Evolutionary conservation across 1,139 yeast species (phyloP).

Genomic region (Debaryomyces sp.): DNA sequence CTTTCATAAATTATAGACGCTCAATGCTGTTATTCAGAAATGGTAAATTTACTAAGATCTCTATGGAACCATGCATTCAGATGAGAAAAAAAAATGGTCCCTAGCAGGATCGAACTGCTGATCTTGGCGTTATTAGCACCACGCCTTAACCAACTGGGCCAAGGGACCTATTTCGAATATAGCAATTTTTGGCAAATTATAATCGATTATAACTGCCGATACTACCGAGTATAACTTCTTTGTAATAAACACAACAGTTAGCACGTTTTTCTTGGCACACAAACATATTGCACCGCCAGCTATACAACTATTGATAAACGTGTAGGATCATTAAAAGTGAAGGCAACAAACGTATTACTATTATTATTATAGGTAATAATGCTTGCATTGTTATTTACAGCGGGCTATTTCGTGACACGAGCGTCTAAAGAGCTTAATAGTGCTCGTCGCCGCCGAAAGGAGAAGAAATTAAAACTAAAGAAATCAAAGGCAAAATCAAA

Average conservation of each 20-base stretch:
- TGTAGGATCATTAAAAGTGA: not conserved
- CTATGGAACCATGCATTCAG: not conserved
- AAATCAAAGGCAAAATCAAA: not conserved
- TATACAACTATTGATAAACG: not conserved
- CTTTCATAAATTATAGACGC: not conserved
- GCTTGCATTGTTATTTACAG: not conserved
- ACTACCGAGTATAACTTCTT: not conserved
- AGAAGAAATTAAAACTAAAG: not conserved
- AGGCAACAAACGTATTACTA: not conserved
- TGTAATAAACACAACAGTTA: not conserved
- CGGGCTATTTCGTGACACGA: not conserved
- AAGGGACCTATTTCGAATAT: constrained; percentile 55
- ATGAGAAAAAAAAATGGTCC: constrained; percentile 51
- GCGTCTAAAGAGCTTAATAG: not conserved
- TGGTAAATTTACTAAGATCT: not conserved
- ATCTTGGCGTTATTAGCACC: constrained; percentile 87
- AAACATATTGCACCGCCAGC: not conserved
- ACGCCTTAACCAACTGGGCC: constrained; percentile 92
- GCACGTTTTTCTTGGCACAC: not conserved
- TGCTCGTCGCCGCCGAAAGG: not conserved
- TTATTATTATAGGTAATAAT: not conserved
- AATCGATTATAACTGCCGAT: not conserved
- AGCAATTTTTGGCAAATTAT: not conserved
- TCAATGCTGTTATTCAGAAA: not conserved
- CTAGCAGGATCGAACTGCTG: constrained; percentile 89